Conservation (phyloP, 2,329 filamentous ascomycete species). For the Alternaria postmessia region DNA sequence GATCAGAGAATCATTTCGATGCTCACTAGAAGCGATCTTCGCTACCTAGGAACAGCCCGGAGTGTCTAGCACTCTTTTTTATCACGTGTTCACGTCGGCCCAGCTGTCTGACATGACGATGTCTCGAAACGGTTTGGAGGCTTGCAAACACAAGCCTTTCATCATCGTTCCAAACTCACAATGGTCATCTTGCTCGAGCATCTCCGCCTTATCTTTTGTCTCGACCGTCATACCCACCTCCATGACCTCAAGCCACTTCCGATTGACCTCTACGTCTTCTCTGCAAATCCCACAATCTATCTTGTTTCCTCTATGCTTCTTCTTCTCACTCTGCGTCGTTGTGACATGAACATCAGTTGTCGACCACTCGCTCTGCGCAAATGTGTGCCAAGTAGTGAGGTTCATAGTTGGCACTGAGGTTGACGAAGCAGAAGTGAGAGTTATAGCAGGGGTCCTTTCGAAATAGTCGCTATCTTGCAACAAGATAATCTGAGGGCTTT, state of each 20-base stretch:
- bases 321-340: background rate
- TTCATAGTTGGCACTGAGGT: background rate
- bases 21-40: background rate
- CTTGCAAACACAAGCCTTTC: background rate
- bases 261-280: background rate
- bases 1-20: background rate
- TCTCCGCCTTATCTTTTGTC: background rate
- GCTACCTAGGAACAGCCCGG: background rate
- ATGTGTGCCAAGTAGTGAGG: background rate
- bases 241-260: background rate
- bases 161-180: background rate
- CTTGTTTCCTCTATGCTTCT: background rate
- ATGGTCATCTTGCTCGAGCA: background rate
- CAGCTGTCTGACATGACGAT: background rate
- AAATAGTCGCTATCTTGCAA: background rate
- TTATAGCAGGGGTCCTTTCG: background rate
- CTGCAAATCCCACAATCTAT: background rate
- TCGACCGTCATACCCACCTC: background rate
- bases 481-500: background rate
- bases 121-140: background rate
- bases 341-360: background rate
- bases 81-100: background rate
- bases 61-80: background rate
- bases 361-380: background rate
- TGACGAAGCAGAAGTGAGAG: background rate